phyloP scores from a whole-genome alignment of 495 filamentous ascomycete genomes.

The Aspergillus affinis region DNA sequence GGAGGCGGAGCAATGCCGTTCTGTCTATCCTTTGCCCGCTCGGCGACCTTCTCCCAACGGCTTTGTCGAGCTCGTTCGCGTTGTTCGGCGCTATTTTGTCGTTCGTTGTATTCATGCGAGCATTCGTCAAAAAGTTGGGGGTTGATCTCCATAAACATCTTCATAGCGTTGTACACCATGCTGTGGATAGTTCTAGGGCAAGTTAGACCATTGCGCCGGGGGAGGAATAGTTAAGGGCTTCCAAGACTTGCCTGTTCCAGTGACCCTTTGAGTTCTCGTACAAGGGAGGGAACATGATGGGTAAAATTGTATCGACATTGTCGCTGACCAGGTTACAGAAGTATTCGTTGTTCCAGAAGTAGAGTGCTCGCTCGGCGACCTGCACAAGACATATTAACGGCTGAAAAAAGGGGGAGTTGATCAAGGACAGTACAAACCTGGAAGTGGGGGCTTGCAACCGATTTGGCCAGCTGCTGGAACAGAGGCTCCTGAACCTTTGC shows the following conservation, averaged over 20 bases:
- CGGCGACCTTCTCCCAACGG: constrained; percentile 83
- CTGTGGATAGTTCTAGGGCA: constrained; percentile 87
- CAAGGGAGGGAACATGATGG: constrained; percentile 98
- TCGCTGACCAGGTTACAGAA: constrained; percentile 99
- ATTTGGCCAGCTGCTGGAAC: constrained; percentile 96
- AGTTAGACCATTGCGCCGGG: neutral
- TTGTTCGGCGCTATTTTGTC: constrained; percentile 82
- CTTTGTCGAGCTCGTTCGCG: constrained; percentile 71
- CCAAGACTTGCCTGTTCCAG: constrained; percentile 81
- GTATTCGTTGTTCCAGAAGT: constrained; percentile 99
- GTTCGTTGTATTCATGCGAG: constrained; percentile 96
- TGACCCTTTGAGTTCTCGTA: constrained; percentile 99
- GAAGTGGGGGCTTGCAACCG: constrained; percentile 97
- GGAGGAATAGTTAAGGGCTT: neutral
- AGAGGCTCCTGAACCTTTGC: constrained; percentile 97
- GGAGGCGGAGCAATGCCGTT: constrained; percentile 46
- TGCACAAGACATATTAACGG: constrained; percentile 23
- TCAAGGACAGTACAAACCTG: constrained; percentile 56
- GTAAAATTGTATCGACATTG: constrained; percentile 96
- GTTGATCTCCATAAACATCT: constrained; percentile 99
- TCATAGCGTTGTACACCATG: constrained; percentile 99
- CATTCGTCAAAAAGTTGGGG: constrained; percentile 98
- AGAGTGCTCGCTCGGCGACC: constrained; percentile 94
- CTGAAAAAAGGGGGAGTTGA: constrained; percentile 1
- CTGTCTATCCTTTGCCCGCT: constrained; percentile 68